Evolutionary conservation across 2,329 filamentous ascomycete species (phyloP), one percentile per base, ranked within the genome.

Genomic region (Lasiodiplodia hormozganensis): DNA sequence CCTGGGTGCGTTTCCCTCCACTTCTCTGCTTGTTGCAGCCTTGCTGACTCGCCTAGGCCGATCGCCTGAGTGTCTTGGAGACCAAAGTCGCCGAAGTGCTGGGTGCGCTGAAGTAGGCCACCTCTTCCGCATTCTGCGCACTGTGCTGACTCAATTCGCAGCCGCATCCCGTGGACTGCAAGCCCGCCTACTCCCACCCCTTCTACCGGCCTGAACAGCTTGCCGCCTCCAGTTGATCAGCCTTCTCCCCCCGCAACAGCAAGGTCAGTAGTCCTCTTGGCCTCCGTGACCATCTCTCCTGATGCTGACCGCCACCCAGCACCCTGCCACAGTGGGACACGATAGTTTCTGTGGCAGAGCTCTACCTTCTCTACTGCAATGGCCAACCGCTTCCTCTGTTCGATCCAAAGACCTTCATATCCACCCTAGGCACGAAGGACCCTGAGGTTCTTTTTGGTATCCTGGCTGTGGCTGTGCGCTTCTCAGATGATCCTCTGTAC

Each of bases 331-430:
- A 43, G 16, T 65, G 62, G 51, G 52, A 65, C 23, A 56, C 49
- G 25, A 58, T 57, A 11, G 40, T 65, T 10, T 73, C 74, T 5
- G 73, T 82, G 16, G 81, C 80, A 14, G 76, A 82, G 56, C 72
- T 81, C 2, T 87, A 86, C 71, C 70, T 85, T 3, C 72, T 77
- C 4, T 86, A 83, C 70, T 84, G 83, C 67, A 82, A 86, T 65
- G 82, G 80, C 28, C 85, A 87, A 62, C 84, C 84, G 6, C 75
- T 87, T 25, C 80, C 81, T 18, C 74, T 87, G 0, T 86, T 87
- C 62, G 75, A 80, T 21, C 72, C 77, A 12, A 74, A 77, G 4
- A 76, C 71, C 1, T 84, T 86, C 69, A 67, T 85, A 10, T 70
- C 74, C 6, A 82, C 76, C 47, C 72, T 85, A 7, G 70, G 75